Conservation (phyloP, 2,329 filamentous ascomycete species). For the Calonectria pteridis region DNA sequence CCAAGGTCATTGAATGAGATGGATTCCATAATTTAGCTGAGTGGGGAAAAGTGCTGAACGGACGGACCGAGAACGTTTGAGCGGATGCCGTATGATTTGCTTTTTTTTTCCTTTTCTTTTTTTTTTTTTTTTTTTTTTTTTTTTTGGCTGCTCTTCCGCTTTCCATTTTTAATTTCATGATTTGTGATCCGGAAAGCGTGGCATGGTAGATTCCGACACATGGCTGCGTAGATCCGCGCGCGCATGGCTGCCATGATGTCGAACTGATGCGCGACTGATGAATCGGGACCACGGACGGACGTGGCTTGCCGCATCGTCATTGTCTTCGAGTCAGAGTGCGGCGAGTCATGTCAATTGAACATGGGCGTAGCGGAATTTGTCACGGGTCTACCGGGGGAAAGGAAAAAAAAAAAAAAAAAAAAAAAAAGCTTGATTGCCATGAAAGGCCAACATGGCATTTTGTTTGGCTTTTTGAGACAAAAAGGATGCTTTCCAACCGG, state of each 20-base stretch:
- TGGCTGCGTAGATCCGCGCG: background rate
- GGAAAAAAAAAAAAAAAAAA: too few relatives aligned
- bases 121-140: background rate
- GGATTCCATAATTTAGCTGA: background rate
- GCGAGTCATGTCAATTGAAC: background rate
- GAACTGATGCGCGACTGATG: background rate
- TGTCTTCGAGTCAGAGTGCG: background rate
- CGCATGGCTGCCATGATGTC: background rate
- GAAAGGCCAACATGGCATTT: background rate
- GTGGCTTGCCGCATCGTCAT: background rate
- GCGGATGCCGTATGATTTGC: background rate
- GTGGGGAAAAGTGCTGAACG: background rate
- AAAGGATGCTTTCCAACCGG: background rate
- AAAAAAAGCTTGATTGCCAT: background rate
- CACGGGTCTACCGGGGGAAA: background rate
- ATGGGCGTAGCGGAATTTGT: background rate
- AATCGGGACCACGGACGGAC: too few relatives aligned
- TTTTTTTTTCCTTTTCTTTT: background rate
- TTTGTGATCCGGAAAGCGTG: background rate
- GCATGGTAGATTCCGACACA: background rate
- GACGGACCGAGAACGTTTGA: constrained; percentile 5
- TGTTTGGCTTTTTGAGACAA: background rate
- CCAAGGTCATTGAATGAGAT: background rate
- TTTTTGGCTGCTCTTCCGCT: background rate
- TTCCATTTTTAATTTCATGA: background rate